A percentile compares a stretch with the other conserved stretches of the same genome.
phyloP scores from a whole-genome alignment of 2,329 filamentous ascomycete species.

The Geosmithia flava region DNA sequence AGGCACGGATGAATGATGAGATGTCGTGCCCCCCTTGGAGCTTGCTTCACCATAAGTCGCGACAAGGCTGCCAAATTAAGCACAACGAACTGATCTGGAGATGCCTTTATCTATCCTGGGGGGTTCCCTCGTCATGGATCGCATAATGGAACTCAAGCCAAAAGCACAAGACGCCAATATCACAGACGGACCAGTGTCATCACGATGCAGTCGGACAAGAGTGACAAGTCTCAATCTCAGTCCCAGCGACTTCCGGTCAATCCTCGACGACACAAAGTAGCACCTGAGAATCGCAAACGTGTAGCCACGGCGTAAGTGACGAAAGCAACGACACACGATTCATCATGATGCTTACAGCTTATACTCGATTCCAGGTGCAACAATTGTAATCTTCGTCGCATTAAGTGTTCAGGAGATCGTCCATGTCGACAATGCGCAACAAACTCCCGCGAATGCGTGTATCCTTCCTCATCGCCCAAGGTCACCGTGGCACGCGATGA shows the following conservation, averaged over 20 bases:
- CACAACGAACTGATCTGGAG: not conserved
- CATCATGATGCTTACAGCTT: not conserved
- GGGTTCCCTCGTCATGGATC: not conserved
- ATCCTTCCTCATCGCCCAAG: constrained; percentile 30
- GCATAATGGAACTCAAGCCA: not conserved
- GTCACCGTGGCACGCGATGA: constrained; percentile 27
- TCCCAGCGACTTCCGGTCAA: constrained; percentile 33
- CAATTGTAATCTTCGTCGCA: constrained; percentile 36
- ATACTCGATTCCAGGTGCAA: constrained; percentile 29
- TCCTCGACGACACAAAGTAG: constrained; percentile 33
- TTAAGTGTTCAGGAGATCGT: constrained; percentile 37
- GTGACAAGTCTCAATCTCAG: constrained; percentile 6
- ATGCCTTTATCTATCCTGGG: not conserved
- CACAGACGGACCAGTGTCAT: not conserved
- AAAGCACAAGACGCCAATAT: too few species aligned
- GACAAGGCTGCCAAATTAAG: not conserved
- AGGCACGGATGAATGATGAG: not conserved
- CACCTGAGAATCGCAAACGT: constrained; percentile 32
- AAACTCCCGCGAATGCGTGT: constrained; percentile 31
- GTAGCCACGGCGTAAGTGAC: constrained; percentile 34
- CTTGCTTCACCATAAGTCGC: not conserved
- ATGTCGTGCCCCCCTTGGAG: not conserved
- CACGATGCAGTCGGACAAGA: constrained; percentile 14
- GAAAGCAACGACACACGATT: not conserved
- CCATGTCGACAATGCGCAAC: constrained; percentile 32